These are phyloP conservation scores for Acorus gramineus DNA, from an alignment of 106 monocot species.

Conservation along the genomic window DNA sequence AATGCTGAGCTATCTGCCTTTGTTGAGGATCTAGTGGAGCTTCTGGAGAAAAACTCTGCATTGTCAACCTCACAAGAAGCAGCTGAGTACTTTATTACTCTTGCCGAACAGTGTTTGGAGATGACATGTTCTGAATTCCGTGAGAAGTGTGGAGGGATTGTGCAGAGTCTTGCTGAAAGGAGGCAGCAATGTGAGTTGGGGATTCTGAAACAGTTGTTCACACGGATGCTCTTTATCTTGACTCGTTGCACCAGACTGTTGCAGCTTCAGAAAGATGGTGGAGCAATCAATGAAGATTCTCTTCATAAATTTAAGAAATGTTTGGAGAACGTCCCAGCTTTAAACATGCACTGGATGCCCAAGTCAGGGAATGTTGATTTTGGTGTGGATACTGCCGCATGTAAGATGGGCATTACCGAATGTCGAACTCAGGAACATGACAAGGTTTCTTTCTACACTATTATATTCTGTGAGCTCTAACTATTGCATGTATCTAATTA, in stretches of 20 bases:
- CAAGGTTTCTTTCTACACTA: conserved; percentile 25
- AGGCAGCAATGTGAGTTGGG: conserved; percentile 31
- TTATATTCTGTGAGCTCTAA: neutral
- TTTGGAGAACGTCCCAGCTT: conserved; percentile 47
- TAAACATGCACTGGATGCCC: conserved; percentile 35
- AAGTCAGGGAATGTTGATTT: conserved; percentile 7
- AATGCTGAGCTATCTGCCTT: conserved; percentile 44
- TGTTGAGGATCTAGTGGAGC: conserved; percentile 30
- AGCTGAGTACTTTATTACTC: conserved; percentile 32
- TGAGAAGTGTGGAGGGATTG: conserved; percentile 50
- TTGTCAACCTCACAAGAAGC: conserved; percentile 14
- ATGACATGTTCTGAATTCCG: conserved; percentile 46
- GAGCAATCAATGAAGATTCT: conserved; percentile 32
- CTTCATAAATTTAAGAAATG: conserved; percentile 51
- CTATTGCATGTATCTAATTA: neutral
- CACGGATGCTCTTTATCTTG: conserved; percentile 53
- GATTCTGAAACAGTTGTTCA: conserved; percentile 33
- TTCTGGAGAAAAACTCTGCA: conserved; percentile 22
- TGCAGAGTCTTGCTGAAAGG: conserved; percentile 37
- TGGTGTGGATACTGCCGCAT: neutral
- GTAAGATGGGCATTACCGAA: neutral
- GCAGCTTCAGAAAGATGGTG: conserved; percentile 58
- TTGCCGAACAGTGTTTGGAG: conserved; percentile 34
- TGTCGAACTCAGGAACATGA: conserved; percentile 7
- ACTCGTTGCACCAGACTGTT: conserved; percentile 56